phyloP scores from a whole-genome alignment of 106 monocot species.

The Narthecium ossifragum region DNA sequence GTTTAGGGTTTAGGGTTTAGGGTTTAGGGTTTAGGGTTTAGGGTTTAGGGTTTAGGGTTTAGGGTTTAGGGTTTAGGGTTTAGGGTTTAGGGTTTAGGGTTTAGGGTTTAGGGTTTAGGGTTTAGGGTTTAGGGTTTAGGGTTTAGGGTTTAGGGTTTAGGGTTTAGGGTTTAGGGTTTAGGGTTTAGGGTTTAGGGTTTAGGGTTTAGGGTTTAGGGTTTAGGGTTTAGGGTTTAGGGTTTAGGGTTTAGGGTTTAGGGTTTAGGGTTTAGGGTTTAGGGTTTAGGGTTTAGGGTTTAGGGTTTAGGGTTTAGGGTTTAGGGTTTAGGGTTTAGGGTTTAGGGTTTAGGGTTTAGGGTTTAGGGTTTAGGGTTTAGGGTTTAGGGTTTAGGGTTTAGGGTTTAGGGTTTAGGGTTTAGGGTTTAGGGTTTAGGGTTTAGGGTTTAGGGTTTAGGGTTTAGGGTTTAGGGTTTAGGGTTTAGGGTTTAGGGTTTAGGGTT shows the following conservation, averaged over 20 bases:
- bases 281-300: slow-evolving; percentile 21
- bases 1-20: slow-evolving; percentile 14
- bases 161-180: slow-evolving; percentile 16
- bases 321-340: slow-evolving; percentile 7
- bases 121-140: slow-evolving; percentile 16
- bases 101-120: slow-evolving; percentile 16
- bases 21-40: slow-evolving; percentile 26
- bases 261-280: slow-evolving; percentile 13
- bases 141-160: slow-evolving; percentile 12
- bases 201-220: slow-evolving; percentile 15
- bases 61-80: slow-evolving; percentile 28
- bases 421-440: slow-evolving; percentile 29
- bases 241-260: slow-evolving; percentile 6
- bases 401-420: slow-evolving; percentile 23
- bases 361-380: slow-evolving; percentile 23
- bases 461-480: slow-evolving; percentile 18
- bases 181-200: slow-evolving; percentile 8
- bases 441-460: slow-evolving; percentile 20
- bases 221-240: slow-evolving; percentile 13
- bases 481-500: slow-evolving; percentile 18
- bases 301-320: slow-evolving; percentile 11
- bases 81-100: slow-evolving; percentile 29
- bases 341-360: slow-evolving; percentile 23
- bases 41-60: slow-evolving; percentile 20
- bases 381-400: slow-evolving; percentile 12